phyloP scores from a whole-genome alignment of 768 basidiomycete genomes.

The Pilatotrama ljubarskyi region DNA sequence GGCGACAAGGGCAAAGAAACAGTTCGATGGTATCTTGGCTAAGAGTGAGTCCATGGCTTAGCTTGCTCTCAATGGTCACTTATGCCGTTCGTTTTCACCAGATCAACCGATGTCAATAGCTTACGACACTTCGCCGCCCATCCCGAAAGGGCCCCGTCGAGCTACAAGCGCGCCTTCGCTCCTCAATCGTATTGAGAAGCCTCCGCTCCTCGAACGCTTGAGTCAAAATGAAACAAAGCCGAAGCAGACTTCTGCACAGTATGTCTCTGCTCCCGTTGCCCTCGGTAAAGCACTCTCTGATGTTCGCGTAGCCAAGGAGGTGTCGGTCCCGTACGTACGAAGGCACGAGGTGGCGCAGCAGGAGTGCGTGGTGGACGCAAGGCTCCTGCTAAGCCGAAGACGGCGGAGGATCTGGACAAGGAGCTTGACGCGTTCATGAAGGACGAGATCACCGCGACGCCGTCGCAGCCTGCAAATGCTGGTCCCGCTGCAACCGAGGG shows the following conservation, averaged over 20 bases:
- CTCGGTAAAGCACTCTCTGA: background rate
- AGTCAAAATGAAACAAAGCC: conserved; percentile 44
- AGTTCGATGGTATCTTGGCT: conserved; percentile 83
- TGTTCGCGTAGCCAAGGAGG: conserved; percentile 22
- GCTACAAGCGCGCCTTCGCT: conserved; percentile 50
- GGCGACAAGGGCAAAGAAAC: conserved; percentile 80
- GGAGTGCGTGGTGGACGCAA: conserved; percentile 19
- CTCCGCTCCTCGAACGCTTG: conserved; percentile 67
- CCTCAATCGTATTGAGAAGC: conserved; percentile 74
- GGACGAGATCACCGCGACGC: conserved; percentile 40
- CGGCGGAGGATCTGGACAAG: conserved; percentile 81
- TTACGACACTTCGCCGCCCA: conserved; percentile 49
- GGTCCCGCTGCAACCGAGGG: conserved; percentile 7
- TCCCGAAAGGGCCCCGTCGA: conserved; percentile 43
- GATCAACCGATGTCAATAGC: conserved; percentile 78
- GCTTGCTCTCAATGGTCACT: background rate
- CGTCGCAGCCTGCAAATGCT: conserved; percentile 30
- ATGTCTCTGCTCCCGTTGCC: background rate
- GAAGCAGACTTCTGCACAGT: background rate
- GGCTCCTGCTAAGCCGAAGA: conserved; percentile 52
- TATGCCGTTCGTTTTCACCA: conserved; percentile 29
- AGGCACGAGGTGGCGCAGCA: conserved; percentile 35
- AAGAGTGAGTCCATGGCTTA: conserved; percentile 59
- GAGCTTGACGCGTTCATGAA: conserved; percentile 89
- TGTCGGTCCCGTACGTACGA: conserved; percentile 36